phyloP scores from a whole-genome alignment of 257 asterid genomes.

The Capsicum chinense region DNA sequence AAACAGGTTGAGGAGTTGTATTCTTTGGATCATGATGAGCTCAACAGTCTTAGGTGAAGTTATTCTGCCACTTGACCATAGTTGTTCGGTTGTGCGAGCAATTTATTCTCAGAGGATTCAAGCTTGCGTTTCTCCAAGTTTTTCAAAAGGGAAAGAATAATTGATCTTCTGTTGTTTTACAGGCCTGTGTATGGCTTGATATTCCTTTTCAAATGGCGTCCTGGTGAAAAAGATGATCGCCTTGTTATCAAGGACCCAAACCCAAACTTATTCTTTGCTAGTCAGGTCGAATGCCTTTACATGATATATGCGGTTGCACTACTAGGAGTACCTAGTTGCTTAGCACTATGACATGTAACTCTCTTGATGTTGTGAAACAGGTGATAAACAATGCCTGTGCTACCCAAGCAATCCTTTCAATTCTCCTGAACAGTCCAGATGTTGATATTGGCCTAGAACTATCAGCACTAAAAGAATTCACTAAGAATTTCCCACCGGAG shows the following conservation, averaged over 20 bases:
- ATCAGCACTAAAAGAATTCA: conserved; percentile 80
- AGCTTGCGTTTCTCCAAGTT: neutral
- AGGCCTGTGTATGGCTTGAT: conserved; percentile 94
- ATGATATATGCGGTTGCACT: conserved; percentile 8
- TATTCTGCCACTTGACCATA: neutral
- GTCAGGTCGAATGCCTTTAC: conserved; percentile 65
- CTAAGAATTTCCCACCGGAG: conserved; percentile 90
- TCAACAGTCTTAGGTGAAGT: conserved; percentile 73
- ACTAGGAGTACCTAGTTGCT: neutral
- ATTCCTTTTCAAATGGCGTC: conserved; percentile 99
- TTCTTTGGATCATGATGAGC: conserved; percentile 89
- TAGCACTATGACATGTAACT: neutral
- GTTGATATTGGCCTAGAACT: conserved; percentile 90
- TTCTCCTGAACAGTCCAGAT: conserved; percentile 83
- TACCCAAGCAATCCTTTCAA: conserved; percentile 95
- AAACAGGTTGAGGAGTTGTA: conserved; percentile 98
- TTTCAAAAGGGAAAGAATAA: conserved; percentile 2
- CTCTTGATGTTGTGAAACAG: conserved; percentile 40
- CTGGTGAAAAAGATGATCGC: conserved; percentile 95
- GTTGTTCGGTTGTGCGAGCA: neutral
- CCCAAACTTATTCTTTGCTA: conserved; percentile 92
- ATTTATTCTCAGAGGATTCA: conserved; percentile 17
- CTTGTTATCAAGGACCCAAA: conserved; percentile 85
- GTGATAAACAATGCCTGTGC: conserved; percentile 99
- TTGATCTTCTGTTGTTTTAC: conserved; percentile 26